Evolutionary conservation across 192 early-diverging fungal genomes (phyloP).

Genomic region (Backusella psychrophila): DNA sequence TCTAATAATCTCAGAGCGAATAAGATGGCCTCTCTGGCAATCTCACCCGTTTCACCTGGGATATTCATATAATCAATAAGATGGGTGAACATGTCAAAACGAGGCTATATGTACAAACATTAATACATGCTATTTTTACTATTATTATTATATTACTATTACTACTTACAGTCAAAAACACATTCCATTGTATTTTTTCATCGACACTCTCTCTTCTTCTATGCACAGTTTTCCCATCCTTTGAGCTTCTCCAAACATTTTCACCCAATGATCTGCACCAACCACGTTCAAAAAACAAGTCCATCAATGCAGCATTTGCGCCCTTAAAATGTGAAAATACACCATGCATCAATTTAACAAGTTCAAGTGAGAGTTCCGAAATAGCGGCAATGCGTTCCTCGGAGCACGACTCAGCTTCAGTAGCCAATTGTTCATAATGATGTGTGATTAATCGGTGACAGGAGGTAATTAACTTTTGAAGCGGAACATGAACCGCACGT

Average conservation of each 20-base stretch:
- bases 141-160: too few relatives aligned
- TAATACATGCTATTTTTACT: too few relatives aligned
- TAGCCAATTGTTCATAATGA: constrained; percentile 34
- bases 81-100: constrained; percentile 40
- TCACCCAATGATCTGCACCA: constrained; percentile 41
- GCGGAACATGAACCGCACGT: constrained; percentile 38
- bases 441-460: constrained; percentile 36
- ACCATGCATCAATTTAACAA: constrained; percentile 38
- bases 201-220: constrained; percentile 33
- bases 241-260: constrained; percentile 35
- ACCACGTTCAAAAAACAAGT: constrained; percentile 39
- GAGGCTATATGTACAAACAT: constrained; percentile 19
- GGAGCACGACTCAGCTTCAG: constrained; percentile 21
- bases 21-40: constrained; percentile 39
- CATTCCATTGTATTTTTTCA: constrained; percentile 34
- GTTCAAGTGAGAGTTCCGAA: constrained; percentile 36
- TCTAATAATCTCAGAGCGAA: constrained; percentile 36
- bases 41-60: constrained; percentile 41
- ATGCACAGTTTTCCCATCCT: constrained; percentile 30
- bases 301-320: constrained; percentile 38
- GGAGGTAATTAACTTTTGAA: constrained; percentile 35
- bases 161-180: constrained; percentile 28
- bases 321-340: constrained; percentile 41
- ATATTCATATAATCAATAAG: constrained; percentile 41
- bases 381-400: constrained; percentile 35